Percentiles rank a stretch among this genome's conserved stretches.
Conservation (phyloP, 495 filamentous ascomycete species). For the Tuber microsphaerosporum region DNA sequence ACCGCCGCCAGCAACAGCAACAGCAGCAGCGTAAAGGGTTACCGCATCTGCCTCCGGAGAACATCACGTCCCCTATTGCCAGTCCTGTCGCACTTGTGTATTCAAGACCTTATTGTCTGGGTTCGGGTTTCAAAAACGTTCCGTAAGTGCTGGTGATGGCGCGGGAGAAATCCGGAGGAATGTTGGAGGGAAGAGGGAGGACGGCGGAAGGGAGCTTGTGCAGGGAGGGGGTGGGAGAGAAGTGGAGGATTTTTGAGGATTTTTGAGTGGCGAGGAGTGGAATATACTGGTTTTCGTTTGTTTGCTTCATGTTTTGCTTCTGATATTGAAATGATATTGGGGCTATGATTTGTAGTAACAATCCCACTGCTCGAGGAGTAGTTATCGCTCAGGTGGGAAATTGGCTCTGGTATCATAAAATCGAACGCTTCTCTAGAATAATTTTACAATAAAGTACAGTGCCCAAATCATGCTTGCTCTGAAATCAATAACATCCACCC, state of each 20-base stretch:
- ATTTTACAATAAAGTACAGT: neutral
- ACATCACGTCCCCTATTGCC: conserved; percentile 13
- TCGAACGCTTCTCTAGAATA: neutral
- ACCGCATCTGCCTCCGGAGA: neutral
- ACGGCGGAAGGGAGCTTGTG: neutral
- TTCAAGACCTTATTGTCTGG: neutral
- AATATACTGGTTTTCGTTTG: neutral
- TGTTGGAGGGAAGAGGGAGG: too few relatives aligned
- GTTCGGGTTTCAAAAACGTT: neutral
- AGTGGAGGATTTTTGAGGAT: conserved; percentile 14
- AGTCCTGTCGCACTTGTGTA: conserved; percentile 6
- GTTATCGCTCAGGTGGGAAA: neutral
- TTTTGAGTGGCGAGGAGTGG: conserved; percentile 19
- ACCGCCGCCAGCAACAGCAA: neutral
- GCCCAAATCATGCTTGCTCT: neutral
- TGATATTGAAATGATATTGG: neutral
- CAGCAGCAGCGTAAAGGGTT: neutral
- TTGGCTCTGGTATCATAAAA: neutral
- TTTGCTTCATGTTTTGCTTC: neutral
- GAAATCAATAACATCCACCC: neutral
- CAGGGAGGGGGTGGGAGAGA: neutral
- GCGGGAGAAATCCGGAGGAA: neutral
- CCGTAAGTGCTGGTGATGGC: neutral
- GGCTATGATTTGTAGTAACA: neutral
- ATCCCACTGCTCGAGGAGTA: neutral